phyloP scores from a whole-genome alignment of 1,284 basidiomycete species.

The Malassezia globosa region DNA sequence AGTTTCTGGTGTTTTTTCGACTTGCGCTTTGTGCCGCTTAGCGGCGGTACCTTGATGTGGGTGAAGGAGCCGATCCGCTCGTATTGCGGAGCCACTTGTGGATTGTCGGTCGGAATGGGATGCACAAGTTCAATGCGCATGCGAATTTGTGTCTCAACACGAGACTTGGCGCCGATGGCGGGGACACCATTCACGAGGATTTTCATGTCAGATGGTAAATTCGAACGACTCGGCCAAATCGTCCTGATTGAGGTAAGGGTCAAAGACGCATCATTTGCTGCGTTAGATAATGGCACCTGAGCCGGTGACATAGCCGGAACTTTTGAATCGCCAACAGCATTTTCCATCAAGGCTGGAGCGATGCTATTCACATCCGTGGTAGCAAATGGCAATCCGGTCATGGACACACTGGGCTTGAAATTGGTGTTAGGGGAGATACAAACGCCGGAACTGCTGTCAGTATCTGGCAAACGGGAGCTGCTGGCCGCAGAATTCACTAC shows the following conservation, averaged over 20 bases:
- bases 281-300: too few relatives aligned
- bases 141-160: slow-evolving; percentile 66
- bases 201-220: slow-evolving; percentile 31
- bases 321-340: not conserved
- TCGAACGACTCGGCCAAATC: slow-evolving; percentile 26
- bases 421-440: not conserved
- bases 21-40: slow-evolving; percentile 51
- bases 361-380: not conserved
- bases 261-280: slow-evolving; percentile 25
- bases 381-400: not conserved
- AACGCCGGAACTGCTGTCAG: not conserved
- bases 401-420: not conserved
- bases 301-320: not conserved
- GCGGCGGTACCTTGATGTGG: slow-evolving; percentile 45
- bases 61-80: slow-evolving; percentile 43
- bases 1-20: slow-evolving; percentile 57
- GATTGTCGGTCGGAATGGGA: slow-evolving; percentile 46
- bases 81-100: slow-evolving; percentile 20
- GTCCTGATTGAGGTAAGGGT: slow-evolving; percentile 29
- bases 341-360: not conserved
- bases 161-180: slow-evolving; percentile 72
- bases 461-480: not conserved
- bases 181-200: slow-evolving; percentile 69
- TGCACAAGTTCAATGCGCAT: slow-evolving; percentile 43
- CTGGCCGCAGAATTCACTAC: not conserved